Base-by-base conservation (phyloP, 1,284 basidiomycete species). In the Thelephora terrestris region DNA sequence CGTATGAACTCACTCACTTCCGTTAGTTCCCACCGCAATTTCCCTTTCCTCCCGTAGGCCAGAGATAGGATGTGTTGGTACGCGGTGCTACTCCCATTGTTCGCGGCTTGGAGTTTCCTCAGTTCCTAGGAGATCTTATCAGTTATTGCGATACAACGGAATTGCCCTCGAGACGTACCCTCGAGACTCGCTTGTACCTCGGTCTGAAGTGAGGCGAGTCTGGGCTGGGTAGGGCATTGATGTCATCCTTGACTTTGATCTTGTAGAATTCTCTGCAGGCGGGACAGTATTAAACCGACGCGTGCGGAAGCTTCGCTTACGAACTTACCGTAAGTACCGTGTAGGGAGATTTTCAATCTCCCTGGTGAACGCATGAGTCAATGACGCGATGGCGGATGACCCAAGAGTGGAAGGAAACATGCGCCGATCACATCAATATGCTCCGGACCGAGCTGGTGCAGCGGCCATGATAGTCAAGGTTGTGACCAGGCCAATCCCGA, bases 1-100 rank as follows among this genome's bases (percentile, higher is more conserved):
- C 25, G 35, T n/a, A 46, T 34, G 27, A 36, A 18, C 43, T n/a
- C 21, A 46, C 65, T 52, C 51, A 81, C 82, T 64, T 78, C 61
- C 60, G 86, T 65, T 25, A 86, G 64, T 55, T 87, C 81, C 67
- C 76, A 73, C 55, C 71, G 75, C 18, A 89, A 62, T 58, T 76
- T 82, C 12, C 88, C 89, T 52, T 74, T 76, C 49, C 84, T 71
- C 17, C 85, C 89, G 62, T 88, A 90, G n/a, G 87, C 87, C n/a
- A 79, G 58, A 54, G 81, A 74, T 18, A 90, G 67, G n/a, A 87
- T 61, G 49, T 75, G 69, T 7, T 66, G 64, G 53, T 87, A 79
- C n/a, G 79, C 74, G 47, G 69, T 61, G 37, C 59, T 52, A 45
- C 74, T 63, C 7, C 81, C 78, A 7, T 60, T 56, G 56, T 80